Percentiles rank a stretch among this genome's conserved stretches.
Evolutionary conservation across 768 basidiomycete genomes (phyloP).

Genomic region (Suillus weaverae): DNA sequence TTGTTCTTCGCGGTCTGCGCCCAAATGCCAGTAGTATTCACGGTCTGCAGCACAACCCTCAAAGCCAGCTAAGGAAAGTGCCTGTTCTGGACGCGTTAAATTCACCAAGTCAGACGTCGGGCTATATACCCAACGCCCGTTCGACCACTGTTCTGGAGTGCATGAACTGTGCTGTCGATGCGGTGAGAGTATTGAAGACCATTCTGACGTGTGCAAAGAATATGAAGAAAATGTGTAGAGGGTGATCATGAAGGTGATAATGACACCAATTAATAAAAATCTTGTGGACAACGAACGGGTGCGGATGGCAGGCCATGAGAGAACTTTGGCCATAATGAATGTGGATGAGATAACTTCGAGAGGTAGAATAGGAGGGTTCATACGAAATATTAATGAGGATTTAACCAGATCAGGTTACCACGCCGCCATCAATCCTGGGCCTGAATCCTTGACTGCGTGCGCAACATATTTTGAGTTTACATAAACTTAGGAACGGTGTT

Average conservation of each 20-base stretch:
- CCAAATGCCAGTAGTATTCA: conserved; percentile 66
- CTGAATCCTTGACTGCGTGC: too few relatives aligned
- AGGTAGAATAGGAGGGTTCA: background rate
- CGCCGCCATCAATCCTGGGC: background rate
- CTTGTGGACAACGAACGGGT: conserved; percentile 24
- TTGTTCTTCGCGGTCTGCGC: conserved; percentile 45
- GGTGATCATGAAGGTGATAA: conserved; percentile 26
- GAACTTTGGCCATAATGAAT: conserved; percentile 12
- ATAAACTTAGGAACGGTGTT: too few relatives aligned
- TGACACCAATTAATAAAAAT: conserved; percentile 25
- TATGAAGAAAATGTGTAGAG: conserved; percentile 27
- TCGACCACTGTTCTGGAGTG: conserved; percentile 35
- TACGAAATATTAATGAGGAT: too few relatives aligned
- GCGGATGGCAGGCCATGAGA: conserved; percentile 12
- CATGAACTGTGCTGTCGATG: conserved; percentile 31
- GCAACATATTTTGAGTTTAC: too few relatives aligned
- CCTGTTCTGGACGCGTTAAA: conserved; percentile 44
- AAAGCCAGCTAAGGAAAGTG: conserved; percentile 52
- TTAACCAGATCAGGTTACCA: background rate
- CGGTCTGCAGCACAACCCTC: conserved; percentile 64
- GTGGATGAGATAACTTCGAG: background rate
- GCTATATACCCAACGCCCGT: conserved; percentile 42
- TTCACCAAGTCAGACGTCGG: conserved; percentile 33
- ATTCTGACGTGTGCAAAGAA: conserved; percentile 17
- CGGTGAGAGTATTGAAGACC: conserved; percentile 24